Percentiles rank a stretch among this genome's conserved stretches.
phyloP scores from a whole-genome alignment of 2,329 filamentous ascomycete genomes.

The Aspergillus hiratsukae region DNA sequence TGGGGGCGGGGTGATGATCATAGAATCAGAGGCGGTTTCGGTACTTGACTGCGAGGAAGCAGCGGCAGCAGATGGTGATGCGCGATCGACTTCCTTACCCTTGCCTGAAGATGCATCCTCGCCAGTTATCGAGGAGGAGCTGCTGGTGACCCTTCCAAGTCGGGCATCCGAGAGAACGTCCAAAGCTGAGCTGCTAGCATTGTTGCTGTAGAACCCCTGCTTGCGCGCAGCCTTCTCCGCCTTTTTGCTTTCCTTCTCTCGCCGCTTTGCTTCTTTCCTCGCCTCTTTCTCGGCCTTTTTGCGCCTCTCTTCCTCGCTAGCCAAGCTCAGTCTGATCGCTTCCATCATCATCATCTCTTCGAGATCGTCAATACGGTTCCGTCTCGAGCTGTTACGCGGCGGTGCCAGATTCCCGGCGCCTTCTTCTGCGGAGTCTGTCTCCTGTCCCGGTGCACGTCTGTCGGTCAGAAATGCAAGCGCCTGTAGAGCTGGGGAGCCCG shows the following conservation, averaged over 20 bases:
- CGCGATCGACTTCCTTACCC: conserved; percentile 66
- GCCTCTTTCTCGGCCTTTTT: conserved; percentile 77
- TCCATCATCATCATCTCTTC: conserved; percentile 99
- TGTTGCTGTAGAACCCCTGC: conserved; percentile 47
- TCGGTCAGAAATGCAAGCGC: conserved; percentile 47
- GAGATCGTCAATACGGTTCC: conserved; percentile 73
- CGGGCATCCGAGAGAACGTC: conserved; percentile 37
- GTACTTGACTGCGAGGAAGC: conserved; percentile 28
- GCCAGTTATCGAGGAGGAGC: conserved; percentile 32
- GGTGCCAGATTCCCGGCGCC: conserved; percentile 32
- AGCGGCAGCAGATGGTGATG: conserved; percentile 17
- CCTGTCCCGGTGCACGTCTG: conserved; percentile 31
- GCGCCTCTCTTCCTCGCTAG: conserved; percentile 87
- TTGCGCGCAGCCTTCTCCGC: conserved; percentile 65
- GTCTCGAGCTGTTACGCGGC: conserved; percentile 50
- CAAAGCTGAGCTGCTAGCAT: conserved; percentile 62
- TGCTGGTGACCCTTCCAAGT: conserved; percentile 33
- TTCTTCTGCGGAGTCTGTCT: conserved; percentile 35
- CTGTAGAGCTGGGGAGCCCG: conserved; percentile 39
- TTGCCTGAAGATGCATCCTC: conserved; percentile 49
- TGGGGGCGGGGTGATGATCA: conserved; percentile 12
- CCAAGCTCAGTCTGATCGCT: conserved; percentile 85
- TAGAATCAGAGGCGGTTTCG: conserved; percentile 21
- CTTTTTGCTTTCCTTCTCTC: conserved; percentile 80
- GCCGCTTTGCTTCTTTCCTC: conserved; percentile 77